A percentile compares a stretch with the other conserved stretches of the same genome.
Evolutionary conservation across 345 rosid species (phyloP).

Genomic region (Moricandia moricandioides): DNA sequence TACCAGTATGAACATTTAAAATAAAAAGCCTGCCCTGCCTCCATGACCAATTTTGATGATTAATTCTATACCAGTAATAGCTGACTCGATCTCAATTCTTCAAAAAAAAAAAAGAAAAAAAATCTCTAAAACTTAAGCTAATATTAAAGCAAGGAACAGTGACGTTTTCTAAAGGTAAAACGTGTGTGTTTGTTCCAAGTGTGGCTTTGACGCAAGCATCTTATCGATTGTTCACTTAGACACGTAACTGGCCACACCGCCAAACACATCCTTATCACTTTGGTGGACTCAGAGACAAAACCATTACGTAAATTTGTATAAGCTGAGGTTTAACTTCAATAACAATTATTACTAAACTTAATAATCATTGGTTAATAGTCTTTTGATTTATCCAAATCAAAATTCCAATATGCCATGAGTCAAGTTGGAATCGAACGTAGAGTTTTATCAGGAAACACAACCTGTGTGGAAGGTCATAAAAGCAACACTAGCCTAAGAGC

Average conservation of each 20-base stretch:
- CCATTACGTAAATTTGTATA: background rate
- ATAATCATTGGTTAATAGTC: background rate
- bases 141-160: background rate
- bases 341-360: background rate
- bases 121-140: no score
- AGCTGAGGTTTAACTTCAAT: background rate
- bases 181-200: slow-evolving; percentile 4
- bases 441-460: no score
- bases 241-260: slow-evolving; percentile 36
- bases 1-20: background rate
- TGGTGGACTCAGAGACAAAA: background rate
- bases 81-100: background rate
- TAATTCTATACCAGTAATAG: background rate
- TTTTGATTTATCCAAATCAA: background rate
- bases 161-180: background rate
- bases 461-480: background rate
- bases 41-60: background rate
- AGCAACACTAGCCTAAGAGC: background rate
- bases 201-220: slow-evolving; percentile 8
- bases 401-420: background rate
- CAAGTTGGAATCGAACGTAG: no score
- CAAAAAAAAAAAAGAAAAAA: background rate
- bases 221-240: slow-evolving; percentile 18
- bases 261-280: slow-evolving; percentile 39
- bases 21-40: background rate